Evolutionary conservation across 257 asterid species (phyloP).

Genomic region (Gynochthodes officinalis): DNA sequence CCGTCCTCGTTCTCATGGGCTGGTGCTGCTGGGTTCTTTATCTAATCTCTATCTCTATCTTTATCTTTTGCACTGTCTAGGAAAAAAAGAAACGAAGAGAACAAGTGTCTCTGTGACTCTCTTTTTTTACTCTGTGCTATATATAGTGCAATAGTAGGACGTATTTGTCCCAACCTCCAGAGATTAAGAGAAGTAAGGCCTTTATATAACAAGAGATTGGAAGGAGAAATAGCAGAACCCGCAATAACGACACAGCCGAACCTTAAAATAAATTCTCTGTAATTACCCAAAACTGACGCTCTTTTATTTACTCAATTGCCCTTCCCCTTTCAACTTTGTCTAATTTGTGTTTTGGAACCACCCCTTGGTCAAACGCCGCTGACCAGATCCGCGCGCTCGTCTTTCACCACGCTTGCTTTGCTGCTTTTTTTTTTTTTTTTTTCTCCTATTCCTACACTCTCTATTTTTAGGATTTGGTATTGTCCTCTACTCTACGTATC

Average conservation of each 20-base stretch:
- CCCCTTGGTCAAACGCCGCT: slow-evolving; percentile 51
- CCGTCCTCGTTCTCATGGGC: slow-evolving; percentile 58
- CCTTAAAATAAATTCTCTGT: neutral
- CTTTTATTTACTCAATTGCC: slow-evolving; percentile 28
- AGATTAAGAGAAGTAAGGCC: slow-evolving; percentile 20
- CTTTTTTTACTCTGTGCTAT: neutral
- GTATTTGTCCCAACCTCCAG: slow-evolving; percentile 2
- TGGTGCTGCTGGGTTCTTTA: no score
- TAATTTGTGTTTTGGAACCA: slow-evolving; percentile 18
- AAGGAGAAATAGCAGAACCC: neutral
- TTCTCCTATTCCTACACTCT: neutral
- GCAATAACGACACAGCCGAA: slow-evolving; percentile 26
- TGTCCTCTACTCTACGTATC: neutral
- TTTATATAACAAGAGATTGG: slow-evolving; percentile 5
- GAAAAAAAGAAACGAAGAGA: no score
- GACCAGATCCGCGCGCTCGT: slow-evolving; percentile 64
- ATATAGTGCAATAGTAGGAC: no score
- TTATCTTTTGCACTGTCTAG: no score
- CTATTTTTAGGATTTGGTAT: no score
- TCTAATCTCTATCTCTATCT: no score
- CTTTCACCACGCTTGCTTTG: slow-evolving; percentile 17
- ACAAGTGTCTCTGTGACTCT: neutral
- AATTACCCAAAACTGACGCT: neutral
- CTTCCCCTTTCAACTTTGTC: slow-evolving; percentile 6
- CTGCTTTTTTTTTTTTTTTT: neutral